Evolutionary conservation across 2,329 filamentous ascomycete genomes (phyloP).

Genomic region (Hypoxylon sp.): DNA sequence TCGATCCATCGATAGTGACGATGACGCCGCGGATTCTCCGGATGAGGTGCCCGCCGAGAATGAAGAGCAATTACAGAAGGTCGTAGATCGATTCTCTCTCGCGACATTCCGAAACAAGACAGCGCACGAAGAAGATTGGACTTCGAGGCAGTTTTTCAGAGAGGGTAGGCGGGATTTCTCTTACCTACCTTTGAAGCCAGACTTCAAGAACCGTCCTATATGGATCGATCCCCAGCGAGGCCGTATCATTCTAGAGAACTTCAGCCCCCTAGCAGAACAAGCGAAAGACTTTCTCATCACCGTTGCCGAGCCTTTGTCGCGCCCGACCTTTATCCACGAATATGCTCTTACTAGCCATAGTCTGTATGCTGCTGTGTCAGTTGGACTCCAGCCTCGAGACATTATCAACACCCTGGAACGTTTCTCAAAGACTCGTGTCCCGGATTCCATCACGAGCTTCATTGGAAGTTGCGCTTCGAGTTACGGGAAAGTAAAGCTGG

Average conservation of each 20-base stretch:
- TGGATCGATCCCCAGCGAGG: slow-evolving; percentile 93
- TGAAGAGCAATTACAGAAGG: slow-evolving; percentile 69
- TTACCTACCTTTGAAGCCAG: slow-evolving; percentile 84
- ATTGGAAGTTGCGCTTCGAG: slow-evolving; percentile 86
- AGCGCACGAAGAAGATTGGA: slow-evolving; percentile 59
- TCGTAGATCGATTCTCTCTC: slow-evolving; percentile 72
- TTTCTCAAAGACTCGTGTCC: slow-evolving; percentile 89
- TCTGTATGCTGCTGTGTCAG: slow-evolving; percentile 94
- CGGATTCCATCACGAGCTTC: slow-evolving; percentile 83
- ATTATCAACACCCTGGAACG: slow-evolving; percentile 91
- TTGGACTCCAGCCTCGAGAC: slow-evolving; percentile 89
- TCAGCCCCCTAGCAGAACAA: slow-evolving; percentile 86
- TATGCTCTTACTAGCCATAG: slow-evolving; percentile 93
- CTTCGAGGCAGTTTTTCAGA: slow-evolving; percentile 63
- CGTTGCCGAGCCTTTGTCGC: slow-evolving; percentile 91
- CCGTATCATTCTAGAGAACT: slow-evolving; percentile 93
- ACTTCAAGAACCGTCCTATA: slow-evolving; percentile 89
- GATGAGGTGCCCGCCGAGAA: slow-evolving; percentile 66
- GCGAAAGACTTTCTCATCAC: slow-evolving; percentile 97
- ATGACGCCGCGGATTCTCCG: slow-evolving; percentile 55
- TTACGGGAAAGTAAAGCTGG: slow-evolving; percentile 95
- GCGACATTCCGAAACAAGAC: slow-evolving; percentile 65
- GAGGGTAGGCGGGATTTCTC: slow-evolving; percentile 77
- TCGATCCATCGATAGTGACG: slow-evolving; percentile 69
- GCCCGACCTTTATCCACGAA: slow-evolving; percentile 92